These are phyloP conservation scores for Podaxis sp. DNA, from an alignment of 768 basidiomycete genomes.

Conservation along the genomic window DNA sequence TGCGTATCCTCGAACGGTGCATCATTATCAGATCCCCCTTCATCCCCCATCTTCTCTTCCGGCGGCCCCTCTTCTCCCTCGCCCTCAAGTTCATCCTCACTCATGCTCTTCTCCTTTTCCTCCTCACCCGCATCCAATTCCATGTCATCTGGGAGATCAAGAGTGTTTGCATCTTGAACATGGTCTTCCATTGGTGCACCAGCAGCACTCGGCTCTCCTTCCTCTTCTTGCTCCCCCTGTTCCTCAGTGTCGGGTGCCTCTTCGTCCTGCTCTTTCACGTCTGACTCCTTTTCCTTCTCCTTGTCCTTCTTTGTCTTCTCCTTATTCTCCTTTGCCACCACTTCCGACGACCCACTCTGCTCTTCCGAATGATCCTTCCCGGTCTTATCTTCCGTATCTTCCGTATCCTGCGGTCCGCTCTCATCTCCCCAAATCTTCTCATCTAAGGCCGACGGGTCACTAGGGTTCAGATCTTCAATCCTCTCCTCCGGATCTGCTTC, in stretches of 20 bases:
- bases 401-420: constrained; percentile 50
- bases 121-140: constrained; percentile 51
- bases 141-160: constrained; percentile 90
- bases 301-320: constrained; percentile 28
- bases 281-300: constrained; percentile 19
- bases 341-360: constrained; percentile 55
- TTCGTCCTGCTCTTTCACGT: constrained; percentile 17
- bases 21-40: constrained; percentile 19
- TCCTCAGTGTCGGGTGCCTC: constrained; percentile 21
- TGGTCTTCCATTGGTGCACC: constrained; percentile 76
- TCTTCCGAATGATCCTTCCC: constrained; percentile 60
- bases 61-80: constrained; percentile 63
- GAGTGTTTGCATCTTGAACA: constrained; percentile 74
- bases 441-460: constrained; percentile 83
- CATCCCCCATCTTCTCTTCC: constrained; percentile 30
- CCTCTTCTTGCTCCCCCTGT: constrained; percentile 35
- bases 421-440: constrained; percentile 98
- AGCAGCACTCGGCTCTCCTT: constrained; percentile 44
- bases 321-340: constrained; percentile 77
- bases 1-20: constrained; percentile 74
- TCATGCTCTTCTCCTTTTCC: constrained; percentile 18
- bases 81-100: constrained; percentile 69
- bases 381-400: constrained; percentile 53
- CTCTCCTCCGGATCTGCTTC: constrained; percentile 79
- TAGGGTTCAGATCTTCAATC: constrained; percentile 76